Base-by-base conservation (phyloP, 2,329 filamentous ascomycete species). In the Paecilomyces dactylethromorphus region DNA sequence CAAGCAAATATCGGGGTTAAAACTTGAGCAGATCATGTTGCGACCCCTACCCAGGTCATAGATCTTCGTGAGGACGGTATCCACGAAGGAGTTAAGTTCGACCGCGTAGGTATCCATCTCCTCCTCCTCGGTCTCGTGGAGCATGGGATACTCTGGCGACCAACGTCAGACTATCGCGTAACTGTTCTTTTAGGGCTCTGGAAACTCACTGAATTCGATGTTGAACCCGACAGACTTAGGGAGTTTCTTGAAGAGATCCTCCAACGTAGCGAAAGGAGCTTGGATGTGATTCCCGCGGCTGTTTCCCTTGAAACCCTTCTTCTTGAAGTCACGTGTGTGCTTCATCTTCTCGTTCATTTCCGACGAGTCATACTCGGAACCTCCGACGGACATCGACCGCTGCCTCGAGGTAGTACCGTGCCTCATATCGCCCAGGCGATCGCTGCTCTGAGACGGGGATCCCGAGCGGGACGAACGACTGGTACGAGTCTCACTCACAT, bases 81-180 rank as follows among this genome's bases (percentile, higher is more conserved):
- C 94, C 70, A 95, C 93, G 73, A 97, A 99, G 1, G 89, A 91
- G 76, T 97, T 97, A 66, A 97, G 84, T 76, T 99, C 94, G 53
- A 97, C 90, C 0, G 91, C 92, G 70, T 96, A 96, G 2, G 90
- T 90, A 72, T 97, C 93, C 92, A 97, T 97, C 66, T 96, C 91
- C 65, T 97, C 90, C 72, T 95, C 90, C 74, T 97, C 91, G 59
- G 87, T 91, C 79, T 99, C 95, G 72, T 93, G 89, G 50, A 99
- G 84, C 92, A 97, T 97, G 4, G 94, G 94, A 71, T 99, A 99
- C 77, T 99, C 79, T 81, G 56, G 60, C 59, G 62, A 67, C 45
- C 60, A 52, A 50, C 33, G 66, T 69, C 62, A 71, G 68, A 69
- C 68, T 65, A 62, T 62, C 63, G 53, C 54, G 60, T 63, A 66